Evolutionary conservation across 2,329 filamentous ascomycete species (phyloP), one percentile per base, ranked within the genome.

Genomic region (Arthrobotrys musiformis): DNA sequence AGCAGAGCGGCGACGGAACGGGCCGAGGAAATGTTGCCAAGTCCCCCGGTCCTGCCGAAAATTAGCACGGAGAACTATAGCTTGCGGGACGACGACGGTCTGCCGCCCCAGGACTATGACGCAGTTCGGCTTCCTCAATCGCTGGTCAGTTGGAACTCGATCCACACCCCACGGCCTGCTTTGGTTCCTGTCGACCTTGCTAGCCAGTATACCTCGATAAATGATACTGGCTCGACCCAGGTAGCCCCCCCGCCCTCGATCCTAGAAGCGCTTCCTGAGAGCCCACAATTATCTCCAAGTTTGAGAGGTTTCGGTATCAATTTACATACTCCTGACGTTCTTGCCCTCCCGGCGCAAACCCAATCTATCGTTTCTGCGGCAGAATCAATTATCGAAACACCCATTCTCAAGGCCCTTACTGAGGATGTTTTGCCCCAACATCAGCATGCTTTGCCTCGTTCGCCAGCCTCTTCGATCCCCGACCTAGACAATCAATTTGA

Each of bases 1-100:
- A 77, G 73, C 33, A 50, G 52, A 60, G 42, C 73, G 33, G 26
- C 42, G 5, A 70, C 73, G 17, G 50, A 70, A 35, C 40, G 46
- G 19, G 33, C 17, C 48, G 60, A 42, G 13, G 19, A 44, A 37
- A 61, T 66, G 61, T 28, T 56, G 35, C 48, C 63, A 46, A 46
- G 37, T 48, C 33, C 33, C 42, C 37, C 30, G 22, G 35, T 17
- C 30, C 37, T 33, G 33, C 50, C 40, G 17, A 50, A 40, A 2
- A 44, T 54, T 24, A 48, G 26, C 13, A 48, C 15, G n/a, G 30
- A 24, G 40, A 33, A 42, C 7, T 7, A 28, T 37, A 9, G 7
- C n/a, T n/a, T 42, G 24, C 9, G 26, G 44, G 37, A 63, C 13
- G 17, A 33, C 19, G 54, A 58, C n/a, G 15, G 11, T n/a, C 54